Evolutionary conservation across 345 rosid species (phyloP), one percentile per base, ranked within the genome.

Genomic region (Eucalyptus marginata): DNA sequence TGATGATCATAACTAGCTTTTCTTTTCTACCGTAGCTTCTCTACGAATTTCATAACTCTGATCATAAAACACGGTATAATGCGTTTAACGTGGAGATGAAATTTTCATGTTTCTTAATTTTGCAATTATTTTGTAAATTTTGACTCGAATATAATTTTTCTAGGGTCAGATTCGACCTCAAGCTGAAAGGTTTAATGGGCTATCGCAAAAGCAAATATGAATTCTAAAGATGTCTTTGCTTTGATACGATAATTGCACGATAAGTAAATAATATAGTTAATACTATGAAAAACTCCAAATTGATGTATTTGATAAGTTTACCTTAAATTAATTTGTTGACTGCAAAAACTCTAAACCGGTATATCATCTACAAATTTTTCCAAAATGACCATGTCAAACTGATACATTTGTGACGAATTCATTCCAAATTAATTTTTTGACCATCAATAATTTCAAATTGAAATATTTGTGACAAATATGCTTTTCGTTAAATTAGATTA

Each of bases 321-420:
- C 2, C 2, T 16, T 51, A 16, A 51, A 51, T 0, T 51, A 51
- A 6, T 51, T 51, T 51, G 15, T 51, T 51, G 0, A 51, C 7
- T 2, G 1, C 4, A 16, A 6, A 51, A 51, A 51, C 16, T 4
- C 3, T 51, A 51, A 51, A 16, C 0, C 7, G 2, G 3, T 51
- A 51, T n/a, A n/a, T n/a, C 0, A 51, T 16, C 1, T 16, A 51
- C 8, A 51, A 51, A 6, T 6, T 6, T 51, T 51, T 16, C 22
- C 0, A 1, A 51, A 51, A 51, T 51, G 8, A 16, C 7, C 8
- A 51, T 51, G 0, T 1, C 0, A 16, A 51, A 51, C 0, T 1
- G 0, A 51, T 51, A 51, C 1, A 51, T 51, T 51, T 17, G 1
- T 51, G 3, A 51, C 1, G 8, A 51, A 51, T 51, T 17, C 4